Conservation (phyloP, 2,329 filamentous ascomycete species). For the Fusarium subglutinans region DNA sequence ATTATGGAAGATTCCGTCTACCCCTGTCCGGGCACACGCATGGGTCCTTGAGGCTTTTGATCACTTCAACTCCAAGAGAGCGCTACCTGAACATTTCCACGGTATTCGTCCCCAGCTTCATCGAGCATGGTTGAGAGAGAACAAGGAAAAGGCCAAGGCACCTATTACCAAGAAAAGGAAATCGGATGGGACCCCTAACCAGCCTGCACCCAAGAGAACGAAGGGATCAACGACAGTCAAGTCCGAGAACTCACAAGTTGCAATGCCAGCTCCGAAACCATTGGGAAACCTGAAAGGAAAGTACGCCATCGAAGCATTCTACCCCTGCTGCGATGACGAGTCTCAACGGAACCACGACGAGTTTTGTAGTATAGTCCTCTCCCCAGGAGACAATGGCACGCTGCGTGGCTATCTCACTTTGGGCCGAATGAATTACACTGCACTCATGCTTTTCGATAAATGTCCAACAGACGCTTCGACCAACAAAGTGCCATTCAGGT, state of each 20-base stretch:
- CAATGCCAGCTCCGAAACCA: neutral
- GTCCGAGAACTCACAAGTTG: neutral
- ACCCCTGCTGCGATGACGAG: neutral
- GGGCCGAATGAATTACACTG: neutral
- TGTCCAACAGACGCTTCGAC: neutral
- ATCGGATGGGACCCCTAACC: rapidly evolving
- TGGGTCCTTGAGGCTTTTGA: neutral
- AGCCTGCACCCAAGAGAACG: neutral
- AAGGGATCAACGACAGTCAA: neutral
- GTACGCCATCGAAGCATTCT: neutral
- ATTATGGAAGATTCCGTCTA: neutral
- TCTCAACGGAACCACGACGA: neutral
- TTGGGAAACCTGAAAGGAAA: neutral
- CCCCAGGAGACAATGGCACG: neutral
- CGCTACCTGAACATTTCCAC: neutral
- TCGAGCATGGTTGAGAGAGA: neutral
- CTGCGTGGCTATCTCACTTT: neutral
- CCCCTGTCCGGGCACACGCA: neutral
- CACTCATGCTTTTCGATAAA: neutral
- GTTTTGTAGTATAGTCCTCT: neutral
- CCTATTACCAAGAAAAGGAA: neutral
- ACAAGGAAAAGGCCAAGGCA: too few species aligned
- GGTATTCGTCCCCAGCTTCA: neutral
- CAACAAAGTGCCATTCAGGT: neutral
- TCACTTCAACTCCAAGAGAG: neutral